These are phyloP conservation scores for Sungouiella thailandica DNA, from an alignment of 805 yeast species.

Conservation along the genomic window DNA sequence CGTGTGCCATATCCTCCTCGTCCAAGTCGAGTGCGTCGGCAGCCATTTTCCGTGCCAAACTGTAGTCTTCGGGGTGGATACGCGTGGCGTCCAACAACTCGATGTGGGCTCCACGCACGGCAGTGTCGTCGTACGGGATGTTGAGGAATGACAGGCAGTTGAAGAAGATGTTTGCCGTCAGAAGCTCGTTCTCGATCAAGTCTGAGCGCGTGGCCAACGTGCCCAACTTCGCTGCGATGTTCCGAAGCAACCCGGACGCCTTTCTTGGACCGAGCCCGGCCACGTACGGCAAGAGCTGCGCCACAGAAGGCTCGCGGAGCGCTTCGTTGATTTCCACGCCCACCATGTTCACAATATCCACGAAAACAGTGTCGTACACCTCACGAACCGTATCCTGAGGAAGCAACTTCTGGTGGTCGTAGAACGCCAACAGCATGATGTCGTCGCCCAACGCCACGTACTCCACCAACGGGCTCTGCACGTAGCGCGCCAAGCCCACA, in stretches of 20 bases:
- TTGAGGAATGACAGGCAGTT: constrained; percentile 89
- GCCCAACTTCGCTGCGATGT: constrained; percentile 61
- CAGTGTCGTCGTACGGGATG: constrained; percentile 63
- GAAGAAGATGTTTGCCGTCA: constrained; percentile 77
- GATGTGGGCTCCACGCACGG: constrained; percentile 51
- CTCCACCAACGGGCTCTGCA: constrained; percentile 90
- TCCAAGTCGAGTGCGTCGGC: constrained; percentile 95
- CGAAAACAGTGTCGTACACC: constrained; percentile 76
- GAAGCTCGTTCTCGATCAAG: constrained; percentile 71
- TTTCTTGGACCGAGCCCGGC: constrained; percentile 96
- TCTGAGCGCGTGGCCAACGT: constrained; percentile 66
- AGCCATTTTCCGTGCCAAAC: constrained; percentile 93
- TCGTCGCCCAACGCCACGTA: constrained; percentile 79
- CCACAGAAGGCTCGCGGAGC: constrained; percentile 65
- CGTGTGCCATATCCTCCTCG: constrained; percentile 82
- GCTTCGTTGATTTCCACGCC: constrained; percentile 95
- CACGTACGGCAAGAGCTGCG: constrained; percentile 68
- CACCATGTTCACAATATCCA: constrained; percentile 83
- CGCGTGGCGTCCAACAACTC: constrained; percentile 91
- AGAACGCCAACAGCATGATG: constrained; percentile 60
- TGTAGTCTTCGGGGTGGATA: constrained; percentile 97
- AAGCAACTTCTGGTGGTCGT: constrained; percentile 68
- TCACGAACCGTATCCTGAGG: constrained; percentile 57
- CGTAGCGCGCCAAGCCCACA: constrained; percentile 84
- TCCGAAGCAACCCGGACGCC: constrained; percentile 79